phyloP scores from a whole-genome alignment of 441 rosid genomes.

The Pelargonium myrrhifolium region DNA sequence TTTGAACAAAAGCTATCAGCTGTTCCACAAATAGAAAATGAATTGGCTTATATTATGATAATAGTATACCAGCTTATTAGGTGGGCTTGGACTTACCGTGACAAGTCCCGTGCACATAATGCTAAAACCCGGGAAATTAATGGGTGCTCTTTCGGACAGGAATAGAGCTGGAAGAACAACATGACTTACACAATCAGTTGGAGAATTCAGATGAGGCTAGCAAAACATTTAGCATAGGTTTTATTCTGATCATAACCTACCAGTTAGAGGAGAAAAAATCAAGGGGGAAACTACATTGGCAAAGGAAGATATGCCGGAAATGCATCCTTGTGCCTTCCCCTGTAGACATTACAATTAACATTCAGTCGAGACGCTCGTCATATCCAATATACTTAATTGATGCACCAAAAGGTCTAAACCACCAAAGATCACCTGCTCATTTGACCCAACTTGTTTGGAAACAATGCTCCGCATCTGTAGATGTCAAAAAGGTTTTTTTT shows the following conservation, averaged over 20 bases:
- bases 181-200: constrained; percentile 6
- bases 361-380: no score
- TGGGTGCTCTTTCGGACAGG: constrained; percentile 74
- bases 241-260: constrained; percentile 24
- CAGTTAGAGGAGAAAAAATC: constrained; percentile 74
- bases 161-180: constrained; percentile 54
- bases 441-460: constrained; percentile 72
- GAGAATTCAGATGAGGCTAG: background rate
- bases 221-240: background rate
- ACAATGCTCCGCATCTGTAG: constrained; percentile 76
- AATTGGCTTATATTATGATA: background rate
- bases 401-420: background rate
- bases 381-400: no score
- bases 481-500: background rate
- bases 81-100: constrained; percentile 40
- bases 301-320: constrained; percentile 69
- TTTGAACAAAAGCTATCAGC: background rate
- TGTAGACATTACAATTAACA: constrained; percentile 19
- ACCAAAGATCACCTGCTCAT: constrained; percentile 53
- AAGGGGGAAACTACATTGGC: constrained; percentile 69
- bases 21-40: background rate
- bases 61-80: background rate
- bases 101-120: constrained; percentile 65
- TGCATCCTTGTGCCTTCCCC: constrained; percentile 94
- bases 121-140: constrained; percentile 83